These are phyloP conservation scores for Malassezia arunalokei DNA, from an alignment of 1,284 basidiomycete species.

Conservation along the genomic window DNA sequence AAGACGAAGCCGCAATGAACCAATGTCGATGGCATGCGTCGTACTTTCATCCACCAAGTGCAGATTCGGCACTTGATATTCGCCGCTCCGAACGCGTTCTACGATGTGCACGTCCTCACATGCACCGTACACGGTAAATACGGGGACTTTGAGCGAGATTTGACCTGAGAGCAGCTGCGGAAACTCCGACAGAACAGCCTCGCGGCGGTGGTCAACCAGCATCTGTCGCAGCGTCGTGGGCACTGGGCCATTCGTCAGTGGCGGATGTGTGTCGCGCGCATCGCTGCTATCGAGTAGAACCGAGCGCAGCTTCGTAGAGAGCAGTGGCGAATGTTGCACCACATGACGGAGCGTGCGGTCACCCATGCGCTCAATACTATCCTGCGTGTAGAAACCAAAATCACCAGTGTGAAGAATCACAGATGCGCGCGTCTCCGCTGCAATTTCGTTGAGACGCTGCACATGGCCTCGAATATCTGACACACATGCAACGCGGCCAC, in stretches of 20 bases:
- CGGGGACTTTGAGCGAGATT: constrained; percentile 54
- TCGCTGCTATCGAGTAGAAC: constrained; percentile 61
- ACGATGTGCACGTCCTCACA: constrained; percentile 89
- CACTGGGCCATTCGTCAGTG: constrained; percentile 12
- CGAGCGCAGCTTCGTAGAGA: constrained; percentile 65
- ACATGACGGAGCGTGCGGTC: constrained; percentile 88
- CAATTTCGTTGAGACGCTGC: constrained; percentile 77
- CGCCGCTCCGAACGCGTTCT: constrained; percentile 75
- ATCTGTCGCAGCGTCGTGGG: constrained; percentile 25
- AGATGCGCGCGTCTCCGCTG: constrained; percentile 70
- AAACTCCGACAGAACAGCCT: constrained; percentile 66
- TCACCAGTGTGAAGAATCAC: constrained; percentile 90
- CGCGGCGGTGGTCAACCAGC: constrained; percentile 44
- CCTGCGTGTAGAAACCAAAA: constrained; percentile 90
- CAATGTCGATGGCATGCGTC: constrained; percentile 75
- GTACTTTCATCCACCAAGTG: constrained; percentile 88
- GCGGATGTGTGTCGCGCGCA: constrained; percentile 25
- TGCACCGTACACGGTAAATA: constrained; percentile 93
- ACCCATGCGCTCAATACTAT: constrained; percentile 74
- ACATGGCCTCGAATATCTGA: constrained; percentile 71
- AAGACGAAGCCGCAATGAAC: constrained; percentile 80
- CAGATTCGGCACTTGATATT: constrained; percentile 63
- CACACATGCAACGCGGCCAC: constrained; percentile 79
- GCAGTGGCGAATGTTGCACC: constrained; percentile 92
- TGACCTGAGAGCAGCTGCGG: constrained; percentile 70